A percentile compares a stretch with the other conserved stretches of the same genome.
phyloP scores from a whole-genome alignment of 2,329 filamentous ascomycete genomes.

The Teratosphaeria nubilosa region DNA sequence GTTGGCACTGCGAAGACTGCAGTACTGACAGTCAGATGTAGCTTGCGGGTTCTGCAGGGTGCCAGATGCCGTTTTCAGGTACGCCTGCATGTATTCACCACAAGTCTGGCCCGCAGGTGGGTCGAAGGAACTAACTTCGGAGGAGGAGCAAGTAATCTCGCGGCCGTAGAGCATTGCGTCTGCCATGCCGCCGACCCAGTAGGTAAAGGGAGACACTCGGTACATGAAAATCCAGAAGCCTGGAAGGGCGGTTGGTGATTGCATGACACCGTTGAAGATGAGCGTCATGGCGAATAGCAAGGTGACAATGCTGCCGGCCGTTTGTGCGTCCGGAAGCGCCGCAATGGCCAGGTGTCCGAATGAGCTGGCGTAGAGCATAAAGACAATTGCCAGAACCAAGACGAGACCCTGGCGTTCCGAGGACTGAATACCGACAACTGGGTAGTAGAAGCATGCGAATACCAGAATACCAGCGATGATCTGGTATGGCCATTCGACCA shows the following conservation, averaged over 20 bases:
- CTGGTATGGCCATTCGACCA: slow-evolving; percentile 62
- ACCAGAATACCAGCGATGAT: slow-evolving; percentile 53
- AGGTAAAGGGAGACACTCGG: slow-evolving; percentile 55
- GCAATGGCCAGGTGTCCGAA: slow-evolving; percentile 68
- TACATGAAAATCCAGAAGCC: slow-evolving; percentile 76
- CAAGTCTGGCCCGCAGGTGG: slow-evolving; percentile 34
- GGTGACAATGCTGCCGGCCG: slow-evolving; percentile 50
- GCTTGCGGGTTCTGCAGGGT: slow-evolving; percentile 35
- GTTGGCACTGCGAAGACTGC: slow-evolving; percentile 36
- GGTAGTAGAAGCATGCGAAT: slow-evolving; percentile 59
- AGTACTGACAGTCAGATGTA: slow-evolving; percentile 41
- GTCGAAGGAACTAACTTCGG: slow-evolving; percentile 33
- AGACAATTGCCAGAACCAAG: slow-evolving; percentile 53
- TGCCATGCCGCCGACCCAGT: slow-evolving; percentile 41
- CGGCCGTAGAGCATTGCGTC: slow-evolving; percentile 34
- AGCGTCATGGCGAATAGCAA: slow-evolving; percentile 37
- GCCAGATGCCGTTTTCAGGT: slow-evolving; percentile 30
- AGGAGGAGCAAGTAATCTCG: slow-evolving; percentile 37
- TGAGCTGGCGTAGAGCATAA: slow-evolving; percentile 61
- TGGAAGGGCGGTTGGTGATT: slow-evolving; percentile 47
- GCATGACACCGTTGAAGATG: slow-evolving; percentile 49
- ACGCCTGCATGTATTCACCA: slow-evolving; percentile 34
- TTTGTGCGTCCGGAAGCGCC: slow-evolving; percentile 58
- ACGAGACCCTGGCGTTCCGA: slow-evolving; percentile 54
- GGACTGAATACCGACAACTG: slow-evolving; percentile 29